Percentiles rank a stretch among this genome's conserved stretches.
phyloP scores from a whole-genome alignment of 495 filamentous ascomycete genomes.

The Podospora anserina region DNA sequence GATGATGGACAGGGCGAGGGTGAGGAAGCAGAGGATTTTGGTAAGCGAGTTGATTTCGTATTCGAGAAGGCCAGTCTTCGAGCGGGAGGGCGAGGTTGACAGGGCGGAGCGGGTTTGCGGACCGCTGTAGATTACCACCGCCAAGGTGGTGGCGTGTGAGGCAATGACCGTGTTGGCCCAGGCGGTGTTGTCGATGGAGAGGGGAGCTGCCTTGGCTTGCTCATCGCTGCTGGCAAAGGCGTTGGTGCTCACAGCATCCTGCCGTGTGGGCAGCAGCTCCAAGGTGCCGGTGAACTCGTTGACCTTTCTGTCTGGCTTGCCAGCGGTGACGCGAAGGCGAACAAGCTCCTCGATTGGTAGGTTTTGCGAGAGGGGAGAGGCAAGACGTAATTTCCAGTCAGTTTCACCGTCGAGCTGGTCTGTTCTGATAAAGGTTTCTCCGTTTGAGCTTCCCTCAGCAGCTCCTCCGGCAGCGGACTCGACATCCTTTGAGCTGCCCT shows the following conservation, averaged over 20 bases:
- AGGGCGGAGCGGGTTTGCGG: constrained; percentile 91
- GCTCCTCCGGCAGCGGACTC: constrained; percentile 2
- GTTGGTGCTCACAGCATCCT: constrained; percentile 29
- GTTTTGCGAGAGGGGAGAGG: constrained; percentile 76
- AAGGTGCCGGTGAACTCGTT: constrained; percentile 91
- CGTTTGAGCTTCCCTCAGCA: constrained; percentile 44
- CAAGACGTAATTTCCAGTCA: constrained; percentile 94
- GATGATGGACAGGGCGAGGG: constrained; percentile 77
- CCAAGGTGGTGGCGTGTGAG: constrained; percentile 80
- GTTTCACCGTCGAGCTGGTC: constrained; percentile 98
- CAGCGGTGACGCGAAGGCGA: constrained; percentile 72
- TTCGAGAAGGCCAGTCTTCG: constrained; percentile 89
- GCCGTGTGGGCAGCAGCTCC: constrained; percentile 53
- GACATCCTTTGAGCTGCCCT: constrained; percentile 27
- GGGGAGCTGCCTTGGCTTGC: constrained; percentile 57
- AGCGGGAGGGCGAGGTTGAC: constrained; percentile 85
- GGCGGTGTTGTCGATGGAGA: constrained; percentile 95
- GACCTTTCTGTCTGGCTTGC: constrained; percentile 84
- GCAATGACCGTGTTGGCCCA: constrained; percentile 99
- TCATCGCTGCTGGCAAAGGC: constrained; percentile 30
- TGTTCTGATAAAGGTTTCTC: constrained; percentile 94
- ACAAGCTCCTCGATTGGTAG: constrained; percentile 66
- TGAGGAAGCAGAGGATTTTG: constrained; percentile 90
- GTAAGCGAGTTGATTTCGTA: constrained; percentile 98
- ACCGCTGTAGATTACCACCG: constrained; percentile 90